Base-by-base conservation (phyloP, 2,329 filamentous ascomycete genomes). In the Emmonsiellopsis sp. region DNA sequence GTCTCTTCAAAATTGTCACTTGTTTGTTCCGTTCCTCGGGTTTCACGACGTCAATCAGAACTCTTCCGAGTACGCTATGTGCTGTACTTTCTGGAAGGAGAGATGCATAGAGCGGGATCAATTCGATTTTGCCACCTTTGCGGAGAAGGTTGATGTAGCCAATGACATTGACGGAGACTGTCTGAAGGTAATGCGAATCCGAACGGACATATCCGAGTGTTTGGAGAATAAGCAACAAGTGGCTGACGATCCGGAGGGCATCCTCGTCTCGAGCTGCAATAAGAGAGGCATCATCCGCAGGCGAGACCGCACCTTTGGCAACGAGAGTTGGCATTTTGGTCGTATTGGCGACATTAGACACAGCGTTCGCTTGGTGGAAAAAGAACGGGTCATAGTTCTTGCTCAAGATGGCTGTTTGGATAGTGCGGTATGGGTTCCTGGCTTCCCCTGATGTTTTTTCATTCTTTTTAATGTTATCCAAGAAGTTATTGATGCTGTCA, bases 71-170 rank as follows among this genome's bases (percentile, higher is more conserved):
- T 13, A 85, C 84, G 52, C 83, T 79, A 60, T 89, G 84, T 56
- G 80, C 78, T 57, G 85, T 79, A 10, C 81, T 74, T 6, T 77
- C 72, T 8, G 81, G 77, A 10, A 98, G 76, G 61, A 88, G 85
- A 7, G 89, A 89, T 57, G 88, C 91, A 68, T 98, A 98, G 0
- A 95, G 74, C 0, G 93, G 91, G 53, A 95, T 86, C 42, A 93
- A 73, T 57, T 92, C 85, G 55, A 86, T 82, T 52, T 93, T 81
- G 36, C 83, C 82, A 13, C 82, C 81, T 46, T 86, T 77, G 43
- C 87, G 83, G 39, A 98, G 73, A 56, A 87, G 84, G 61, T 87
- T 86, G 53, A 94, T 86, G 66, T 97, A 97, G 3, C 82, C 84
- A 1, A 86, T 83, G 51, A 96, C 76, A 46, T 92, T 82, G 62